Evolutionary conservation across 2,329 filamentous ascomycete species (phyloP), one percentile per base, ranked within the genome.

Genomic region (Neonectria magnoliae): DNA sequence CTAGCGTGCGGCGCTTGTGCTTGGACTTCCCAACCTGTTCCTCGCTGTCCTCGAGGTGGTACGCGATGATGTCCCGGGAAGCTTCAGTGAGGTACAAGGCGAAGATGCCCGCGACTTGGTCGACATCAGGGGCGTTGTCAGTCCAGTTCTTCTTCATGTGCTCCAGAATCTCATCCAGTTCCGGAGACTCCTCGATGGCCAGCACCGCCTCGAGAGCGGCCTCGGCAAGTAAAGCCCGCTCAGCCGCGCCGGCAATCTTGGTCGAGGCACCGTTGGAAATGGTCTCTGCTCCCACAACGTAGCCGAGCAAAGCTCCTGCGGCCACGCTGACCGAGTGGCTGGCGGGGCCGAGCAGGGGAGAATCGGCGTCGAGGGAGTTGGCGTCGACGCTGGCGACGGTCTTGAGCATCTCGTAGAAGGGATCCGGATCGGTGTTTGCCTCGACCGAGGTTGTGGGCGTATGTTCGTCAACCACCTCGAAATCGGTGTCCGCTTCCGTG

Each of bases 61-160:
- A 65, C 13, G 54, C 27, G 0, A 62, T 8, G 3, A 71, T 67
- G 9, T 44, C 56, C 5, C 8, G 27, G 1, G 60, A 60, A 13
- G 55, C 31, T 2, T 70, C 65, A 1, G 56, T n/a, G 5, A 70
- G 65, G 18, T 70, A 64, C 5, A 62, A 57, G 0, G 47, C 20
- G 25, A 70, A 56, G 36, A 70, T 58, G 0, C 16, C 14, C 2
- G 60, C 61, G 36, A 48, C 44, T 14, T 61, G 22, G 9, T 67
- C 66, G 4, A 68, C 53, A 18, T 68, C 18, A 0, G 60, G 59
- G 2, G 68, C 59, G 6, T 67, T 59, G 13, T 53, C 47, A 4
- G 48, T 61, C 68, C 66, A 71, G 44, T 59, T 67, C 5, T 60
- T 13, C n/a, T 60, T 54, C 65, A 70, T 70, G 10, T 16, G n/a